Evolutionary conservation across 345 rosid species (phyloP), one percentile per base, ranked within the genome.

Genomic region (Rhizophora mangle): DNA sequence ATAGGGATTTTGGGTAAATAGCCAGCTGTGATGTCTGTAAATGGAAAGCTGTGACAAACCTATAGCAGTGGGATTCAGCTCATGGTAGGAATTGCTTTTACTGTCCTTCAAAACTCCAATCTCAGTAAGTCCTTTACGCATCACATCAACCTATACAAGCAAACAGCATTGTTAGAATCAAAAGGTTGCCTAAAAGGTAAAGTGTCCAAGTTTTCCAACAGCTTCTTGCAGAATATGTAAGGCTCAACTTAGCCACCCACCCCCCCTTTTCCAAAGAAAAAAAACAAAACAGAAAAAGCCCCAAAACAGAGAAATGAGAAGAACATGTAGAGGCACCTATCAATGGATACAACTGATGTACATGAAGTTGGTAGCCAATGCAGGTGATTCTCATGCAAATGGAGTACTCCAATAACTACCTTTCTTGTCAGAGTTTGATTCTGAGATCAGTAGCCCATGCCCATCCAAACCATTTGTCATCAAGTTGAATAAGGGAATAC

Each of bases 51-150:
- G 39, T 49, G 53, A 58, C 77, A 63, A 74, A 92, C 97, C 99
- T 81, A 95, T 95, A 68, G 96, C 86, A 75, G 99, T 95, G 13
- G 99, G 99, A 70, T 95, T 95, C 76, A 94, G 68, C 74, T 81
- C 85, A 75, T 83, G 76, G 79, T 86, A 95, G 32, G 62, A 80
- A 69, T 63, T 76, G 66, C 79, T 79, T 69, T 79, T 68, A 68
- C 77, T 72, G 54, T 68, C 78, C 79, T 82, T 83, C 73, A 92
- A 64, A 78, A 95, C 80, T 57, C 96, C 99, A 71, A 92, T 87
- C 78, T 92, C 93, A 81, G 74, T 81, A 53, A 95, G 80, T 74
- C 99, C 97, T 79, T 82, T 80, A 47, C 70, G 75, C 64, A 95
- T 76, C 92, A 88, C 66, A 36, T 85, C 82, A 26, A 87, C 88